Conservation (phyloP, 2,329 filamentous ascomycete genomes). For the Colletotrichum sojae region DNA sequence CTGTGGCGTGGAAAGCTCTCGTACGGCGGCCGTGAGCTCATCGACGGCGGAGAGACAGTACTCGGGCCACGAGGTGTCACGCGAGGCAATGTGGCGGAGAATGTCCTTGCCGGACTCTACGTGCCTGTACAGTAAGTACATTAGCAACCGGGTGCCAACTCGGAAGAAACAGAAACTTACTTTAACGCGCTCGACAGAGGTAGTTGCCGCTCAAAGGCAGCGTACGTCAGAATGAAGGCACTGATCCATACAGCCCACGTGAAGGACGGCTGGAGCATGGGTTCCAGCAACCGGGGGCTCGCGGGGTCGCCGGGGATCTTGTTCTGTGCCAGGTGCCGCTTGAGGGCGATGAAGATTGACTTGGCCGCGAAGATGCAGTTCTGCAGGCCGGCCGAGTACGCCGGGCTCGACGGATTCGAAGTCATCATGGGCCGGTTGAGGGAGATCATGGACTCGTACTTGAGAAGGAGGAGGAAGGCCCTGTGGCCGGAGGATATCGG, state of each 20-base stretch:
- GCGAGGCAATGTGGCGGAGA: slow-evolving; percentile 46
- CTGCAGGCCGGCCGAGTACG: slow-evolving; percentile 64
- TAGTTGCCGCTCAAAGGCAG: slow-evolving; percentile 61
- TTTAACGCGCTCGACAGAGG: slow-evolving; percentile 54
- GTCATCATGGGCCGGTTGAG: slow-evolving; percentile 66
- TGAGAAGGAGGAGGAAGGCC: slow-evolving; percentile 58
- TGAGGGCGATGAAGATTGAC: slow-evolving; percentile 60
- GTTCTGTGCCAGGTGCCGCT: slow-evolving; percentile 45
- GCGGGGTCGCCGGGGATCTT: slow-evolving; percentile 24
- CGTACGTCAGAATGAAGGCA: slow-evolving; percentile 65
- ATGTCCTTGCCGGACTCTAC: slow-evolving; percentile 48
- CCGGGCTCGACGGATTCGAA: slow-evolving; percentile 56
- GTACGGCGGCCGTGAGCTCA: slow-evolving; percentile 48
- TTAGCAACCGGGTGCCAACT: background rate
- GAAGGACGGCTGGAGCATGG: slow-evolving; percentile 65
- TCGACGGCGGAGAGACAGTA: slow-evolving; percentile 51
- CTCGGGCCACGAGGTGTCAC: slow-evolving; percentile 52
- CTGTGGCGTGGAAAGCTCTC: slow-evolving; percentile 43
- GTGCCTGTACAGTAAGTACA: slow-evolving; percentile 40
- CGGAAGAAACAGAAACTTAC: slow-evolving; percentile 46
- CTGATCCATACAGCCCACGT: slow-evolving; percentile 69
- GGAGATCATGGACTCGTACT: slow-evolving; percentile 65
- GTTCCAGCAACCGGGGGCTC: slow-evolving; percentile 41
- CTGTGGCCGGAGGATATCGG: slow-evolving; percentile 50
- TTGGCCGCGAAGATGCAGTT: slow-evolving; percentile 66